A percentile compares a stretch with the other conserved stretches of the same genome.
Conservation (phyloP, 2,329 filamentous ascomycete species). For the Setomelanomma holmii region DNA sequence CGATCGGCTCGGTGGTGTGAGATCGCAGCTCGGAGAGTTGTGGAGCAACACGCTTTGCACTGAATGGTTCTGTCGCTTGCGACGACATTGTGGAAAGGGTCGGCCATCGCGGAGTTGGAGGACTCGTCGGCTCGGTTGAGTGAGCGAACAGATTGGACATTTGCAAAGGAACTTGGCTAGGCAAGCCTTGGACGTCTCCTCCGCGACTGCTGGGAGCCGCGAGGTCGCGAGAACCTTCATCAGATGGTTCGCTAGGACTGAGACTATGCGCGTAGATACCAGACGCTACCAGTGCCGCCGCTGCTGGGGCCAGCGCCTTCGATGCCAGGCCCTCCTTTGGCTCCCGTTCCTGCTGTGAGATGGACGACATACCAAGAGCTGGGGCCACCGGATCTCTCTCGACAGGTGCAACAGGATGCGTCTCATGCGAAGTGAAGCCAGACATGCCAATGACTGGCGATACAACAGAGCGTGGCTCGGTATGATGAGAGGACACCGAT, state of each 20-base stretch:
- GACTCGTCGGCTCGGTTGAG: slow-evolving; percentile 32
- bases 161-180: slow-evolving; percentile 20
- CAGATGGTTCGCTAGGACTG: slow-evolving; percentile 19
- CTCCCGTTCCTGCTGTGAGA: slow-evolving; percentile 37
- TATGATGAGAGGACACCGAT: slow-evolving; percentile 31
- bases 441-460: slow-evolving; percentile 27
- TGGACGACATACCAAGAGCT: slow-evolving; percentile 35
- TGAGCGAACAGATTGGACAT: slow-evolving; percentile 38
- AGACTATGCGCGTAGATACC: slow-evolving; percentile 35
- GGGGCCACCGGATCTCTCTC: slow-evolving; percentile 35
- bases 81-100: slow-evolving; percentile 31
- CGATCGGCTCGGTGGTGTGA: slow-evolving; percentile 24
- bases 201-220: neutral
- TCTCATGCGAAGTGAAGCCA: slow-evolving; percentile 23
- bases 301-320: slow-evolving; percentile 22
- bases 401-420: slow-evolving; percentile 37
- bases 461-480: slow-evolving; percentile 27
- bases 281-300: slow-evolving; percentile 30
- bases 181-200: neutral
- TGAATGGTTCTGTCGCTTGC: slow-evolving; percentile 35
- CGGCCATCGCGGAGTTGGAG: slow-evolving; percentile 20
- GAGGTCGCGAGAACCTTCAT: neutral
- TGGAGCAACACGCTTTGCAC: slow-evolving; percentile 10
- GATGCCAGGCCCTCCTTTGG: slow-evolving; percentile 26
- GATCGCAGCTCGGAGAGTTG: slow-evolving; percentile 24